Percentiles rank a stretch among this genome's conserved stretches.
Conservation (phyloP, 805 yeast genomes). For the Starmerella geochares region DNA sequence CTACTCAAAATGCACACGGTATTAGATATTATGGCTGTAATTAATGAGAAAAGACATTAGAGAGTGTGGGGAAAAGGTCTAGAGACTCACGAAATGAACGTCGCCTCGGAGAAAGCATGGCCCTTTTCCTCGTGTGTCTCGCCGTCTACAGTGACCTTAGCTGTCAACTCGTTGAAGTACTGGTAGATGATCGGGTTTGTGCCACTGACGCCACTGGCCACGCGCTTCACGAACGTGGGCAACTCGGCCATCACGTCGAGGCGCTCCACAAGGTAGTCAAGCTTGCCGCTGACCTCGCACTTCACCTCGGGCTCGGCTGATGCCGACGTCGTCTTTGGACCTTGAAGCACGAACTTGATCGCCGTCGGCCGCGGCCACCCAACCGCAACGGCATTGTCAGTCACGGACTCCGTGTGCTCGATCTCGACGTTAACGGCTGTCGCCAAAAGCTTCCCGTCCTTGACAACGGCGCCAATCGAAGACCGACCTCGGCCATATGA, state of each 20-base stretch:
- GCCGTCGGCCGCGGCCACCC: conserved; percentile 85
- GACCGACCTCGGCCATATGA: conserved; percentile 79
- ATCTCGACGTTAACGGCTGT: conserved; percentile 53
- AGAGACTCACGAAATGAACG: conserved; percentile 45
- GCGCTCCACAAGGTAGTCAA: conserved; percentile 63
- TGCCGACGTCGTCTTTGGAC: conserved; percentile 38
- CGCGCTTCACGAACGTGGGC: conserved; percentile 84
- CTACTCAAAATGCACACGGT: too few relatives aligned
- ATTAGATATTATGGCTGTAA: neutral
- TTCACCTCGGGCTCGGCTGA: conserved; percentile 35
- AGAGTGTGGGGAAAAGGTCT: neutral
- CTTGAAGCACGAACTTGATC: conserved; percentile 50
- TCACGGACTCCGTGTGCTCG: conserved; percentile 42
- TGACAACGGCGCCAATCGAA: conserved; percentile 63
- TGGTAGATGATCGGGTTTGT: conserved; percentile 96
- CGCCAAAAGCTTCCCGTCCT: conserved; percentile 50
- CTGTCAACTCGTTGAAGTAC: conserved; percentile 55
- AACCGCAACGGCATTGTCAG: conserved; percentile 45
- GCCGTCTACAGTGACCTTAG: conserved; percentile 38
- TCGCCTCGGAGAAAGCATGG: conserved; percentile 64
- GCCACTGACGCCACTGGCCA: conserved; percentile 90
- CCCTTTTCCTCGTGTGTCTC: conserved; percentile 45
- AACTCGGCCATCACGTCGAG: conserved; percentile 97
- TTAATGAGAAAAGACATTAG: neutral
- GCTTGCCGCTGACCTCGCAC: conserved; percentile 49